Base-by-base conservation (phyloP, 1,284 basidiomycete genomes). In the Uromyces viciae-fabae region DNA sequence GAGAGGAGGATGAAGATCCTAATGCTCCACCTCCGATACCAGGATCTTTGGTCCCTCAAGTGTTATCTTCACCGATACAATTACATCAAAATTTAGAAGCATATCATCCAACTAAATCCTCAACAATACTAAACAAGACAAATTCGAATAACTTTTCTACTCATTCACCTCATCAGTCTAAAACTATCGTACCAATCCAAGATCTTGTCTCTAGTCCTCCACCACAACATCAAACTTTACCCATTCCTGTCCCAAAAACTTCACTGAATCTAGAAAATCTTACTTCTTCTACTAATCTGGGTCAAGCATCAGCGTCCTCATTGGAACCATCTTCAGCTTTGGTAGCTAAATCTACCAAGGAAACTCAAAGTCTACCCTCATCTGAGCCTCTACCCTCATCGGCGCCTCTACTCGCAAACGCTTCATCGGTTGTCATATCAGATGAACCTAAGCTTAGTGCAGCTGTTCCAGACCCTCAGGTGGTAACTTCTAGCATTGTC, bases 1-100 rank as follows among this genome's bases (percentile, higher is more conserved):
- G 77, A n/a, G 77, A 80, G 22, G 77, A 80, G 38, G 77, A 80
- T 54, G 77, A 80, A 22, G 77, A 80, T 71, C 14, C 72, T 3
- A 31, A 60, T 22, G 22, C 54, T 28, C 56, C n/a, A 60, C 72
- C 72, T 56, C 33, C 54, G 38, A 19, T 60, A 22, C 52, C 72
- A n/a, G 56, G 54, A 49, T 60, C 38, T 3, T 22, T 75, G 54
- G 17, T 28, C 54, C 38, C 38, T 19, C 22, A 42, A 60, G 17
- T 60, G 42, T n/a, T 60, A 31, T n/a, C 72, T 33, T 38, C 52
- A 68, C 3, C 15, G 38, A 43, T 43, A 68, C 40, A 1, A 64
- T n/a, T n/a, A n/a, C n/a, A n/a, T n/a, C n/a, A n/a, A n/a, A n/a
- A n/a, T n/a, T n/a, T n/a, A n/a, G n/a, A n/a, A n/a, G n/a, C n/a